phyloP scores from a whole-genome alignment of 495 filamentous ascomycete species.

The Penicillium parvum region DNA sequence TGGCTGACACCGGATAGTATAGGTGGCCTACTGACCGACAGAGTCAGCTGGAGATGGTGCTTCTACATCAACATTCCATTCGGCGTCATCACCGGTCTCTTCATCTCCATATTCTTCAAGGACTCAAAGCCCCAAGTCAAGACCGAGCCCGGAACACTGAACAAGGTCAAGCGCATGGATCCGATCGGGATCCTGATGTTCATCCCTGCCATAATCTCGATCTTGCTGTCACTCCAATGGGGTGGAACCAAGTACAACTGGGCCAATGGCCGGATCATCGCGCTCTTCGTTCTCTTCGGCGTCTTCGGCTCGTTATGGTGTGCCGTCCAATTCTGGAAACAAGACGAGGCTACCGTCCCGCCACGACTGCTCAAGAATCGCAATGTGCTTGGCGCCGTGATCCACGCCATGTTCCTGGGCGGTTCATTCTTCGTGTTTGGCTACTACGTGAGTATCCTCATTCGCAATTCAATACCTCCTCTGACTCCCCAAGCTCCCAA shows the following conservation, averaged over 20 bases:
- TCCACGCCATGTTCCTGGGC: conserved; percentile 55
- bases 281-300: conserved; percentile 62
- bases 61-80: conserved; percentile 64
- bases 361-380: conserved; percentile 66
- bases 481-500: conserved; percentile 57
- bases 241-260: conserved; percentile 69
- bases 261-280: conserved; percentile 60
- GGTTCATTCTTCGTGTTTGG: conserved; percentile 62
- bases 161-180: conserved; percentile 60
- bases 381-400: conserved; percentile 52
- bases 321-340: conserved; percentile 60
- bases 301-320: conserved; percentile 59
- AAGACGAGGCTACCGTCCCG: conserved; percentile 75
- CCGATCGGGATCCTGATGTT: conserved; percentile 61
- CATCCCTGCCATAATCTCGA: conserved; percentile 65
- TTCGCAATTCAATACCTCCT: not conserved
- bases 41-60: conserved; percentile 58
- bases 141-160: conserved; percentile 27
- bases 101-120: conserved; percentile 57
- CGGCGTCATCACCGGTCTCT: conserved; percentile 57
- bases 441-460: conserved; percentile 42
- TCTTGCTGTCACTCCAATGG: conserved; percentile 81
- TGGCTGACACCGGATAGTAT: conserved; percentile 14
- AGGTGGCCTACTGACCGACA: conserved; percentile 57
- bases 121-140: conserved; percentile 44